Conservation (phyloP, 176 grass and related monocot genomes). For the Saccharum officinarum region DNA sequence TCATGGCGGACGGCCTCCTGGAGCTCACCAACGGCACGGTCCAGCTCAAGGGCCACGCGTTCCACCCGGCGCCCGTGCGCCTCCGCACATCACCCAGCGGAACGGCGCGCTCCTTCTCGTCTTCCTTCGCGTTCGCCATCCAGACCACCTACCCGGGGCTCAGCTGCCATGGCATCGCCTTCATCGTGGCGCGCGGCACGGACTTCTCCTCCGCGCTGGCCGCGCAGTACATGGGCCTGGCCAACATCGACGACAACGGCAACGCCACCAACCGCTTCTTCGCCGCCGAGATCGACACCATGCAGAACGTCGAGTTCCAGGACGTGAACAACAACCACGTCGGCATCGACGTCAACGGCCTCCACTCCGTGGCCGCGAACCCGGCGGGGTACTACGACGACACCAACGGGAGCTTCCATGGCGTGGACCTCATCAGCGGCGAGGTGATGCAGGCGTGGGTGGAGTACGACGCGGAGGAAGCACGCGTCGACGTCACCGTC, state of each 20-base stretch:
- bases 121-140: slow-evolving; percentile 43
- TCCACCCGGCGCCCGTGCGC: slow-evolving; percentile 10
- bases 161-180: slow-evolving; percentile 27
- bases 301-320: slow-evolving; percentile 11
- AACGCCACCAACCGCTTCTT: slow-evolving; percentile 18
- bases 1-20: slow-evolving; percentile 2
- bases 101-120: slow-evolving; percentile 29
- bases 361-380: neutral
- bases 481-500: slow-evolving; percentile 16
- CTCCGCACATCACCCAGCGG: neutral
- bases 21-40: slow-evolving; percentile 24
- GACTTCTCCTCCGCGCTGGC: neutral
- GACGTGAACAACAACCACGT: slow-evolving; percentile 45
- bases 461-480: neutral
- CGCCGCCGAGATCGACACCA: slow-evolving; percentile 40
- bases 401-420: neutral
- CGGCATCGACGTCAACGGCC: slow-evolving; percentile 41
- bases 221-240: slow-evolving; percentile 37
- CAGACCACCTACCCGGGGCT: neutral
- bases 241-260: neutral
- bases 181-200: slow-evolving; percentile 15
- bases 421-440: neutral
- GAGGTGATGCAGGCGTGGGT: slow-evolving; percentile 35
- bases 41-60: slow-evolving; percentile 26
- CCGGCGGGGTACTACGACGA: neutral